These are phyloP conservation scores for Colletotrichum sansevieriae DNA, from an alignment of 2,329 filamentous ascomycete species.

Conservation along the genomic window DNA sequence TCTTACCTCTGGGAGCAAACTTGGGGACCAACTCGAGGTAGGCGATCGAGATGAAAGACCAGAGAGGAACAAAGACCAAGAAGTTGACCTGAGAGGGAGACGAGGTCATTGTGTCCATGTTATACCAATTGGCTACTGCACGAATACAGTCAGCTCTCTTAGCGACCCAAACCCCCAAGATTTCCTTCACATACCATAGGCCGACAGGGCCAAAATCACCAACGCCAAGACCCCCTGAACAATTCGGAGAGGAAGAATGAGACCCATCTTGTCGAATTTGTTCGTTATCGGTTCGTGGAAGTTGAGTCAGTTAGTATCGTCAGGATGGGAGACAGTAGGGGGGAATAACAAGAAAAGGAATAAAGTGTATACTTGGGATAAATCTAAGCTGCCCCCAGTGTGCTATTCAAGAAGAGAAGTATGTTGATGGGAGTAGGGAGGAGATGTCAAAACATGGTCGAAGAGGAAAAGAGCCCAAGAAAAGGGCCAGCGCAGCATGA, in stretches of 20 bases:
- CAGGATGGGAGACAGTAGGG: background rate
- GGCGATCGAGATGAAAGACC: conserved; percentile 66
- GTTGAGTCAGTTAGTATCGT: conserved; percentile 20
- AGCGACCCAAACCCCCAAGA: too few species aligned
- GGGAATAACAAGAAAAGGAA: conserved; percentile 15
- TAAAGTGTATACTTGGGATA: conserved; percentile 28
- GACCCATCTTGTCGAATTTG: conserved; percentile 53
- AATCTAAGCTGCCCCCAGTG: conserved; percentile 41
- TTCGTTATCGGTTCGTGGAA: conserved; percentile 34
- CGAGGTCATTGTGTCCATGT: conserved; percentile 64
- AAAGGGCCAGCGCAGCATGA: conserved; percentile 39
- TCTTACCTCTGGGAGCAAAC: conserved; percentile 57
- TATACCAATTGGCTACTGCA: conserved; percentile 72
- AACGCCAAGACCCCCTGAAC: conserved; percentile 61
- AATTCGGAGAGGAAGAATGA: conserved; percentile 59
- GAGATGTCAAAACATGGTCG: conserved; percentile 4
- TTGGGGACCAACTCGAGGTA: conserved; percentile 66
- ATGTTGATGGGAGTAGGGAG: conserved; percentile 10
- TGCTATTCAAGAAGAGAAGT: conserved; percentile 38
- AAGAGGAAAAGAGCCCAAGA: conserved; percentile 29
- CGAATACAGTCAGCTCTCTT: conserved; percentile 37
- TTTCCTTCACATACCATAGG: conserved; percentile 58
- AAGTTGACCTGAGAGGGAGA: conserved; percentile 71
- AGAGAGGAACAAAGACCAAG: conserved; percentile 66
- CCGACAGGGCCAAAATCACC: conserved; percentile 61